Base-by-base conservation (phyloP, 331 rosid species). In the Saraca asoca region DNA sequence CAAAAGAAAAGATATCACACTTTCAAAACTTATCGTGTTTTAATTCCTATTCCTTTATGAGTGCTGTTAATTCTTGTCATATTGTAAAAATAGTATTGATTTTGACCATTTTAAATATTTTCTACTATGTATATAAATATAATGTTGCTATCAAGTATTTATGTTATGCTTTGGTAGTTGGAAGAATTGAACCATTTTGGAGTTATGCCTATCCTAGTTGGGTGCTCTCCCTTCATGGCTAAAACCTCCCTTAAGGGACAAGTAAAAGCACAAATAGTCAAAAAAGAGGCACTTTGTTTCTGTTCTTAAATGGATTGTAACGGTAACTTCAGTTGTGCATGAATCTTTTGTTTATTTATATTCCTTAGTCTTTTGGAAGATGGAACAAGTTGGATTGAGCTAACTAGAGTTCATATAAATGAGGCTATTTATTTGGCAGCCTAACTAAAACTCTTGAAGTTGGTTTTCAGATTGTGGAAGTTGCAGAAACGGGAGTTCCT, bases 401-500 rank as follows among this genome's bases (percentile, higher is more conserved):
- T 70, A 17, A 24, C 31, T 24, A 24, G 31, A 37, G 41, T 37
- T 37, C 41, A 37, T 37, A 37, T 37, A 37, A 37, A 37, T 37
- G 41, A 37, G 5, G 31, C 31, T 24, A 24, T 24, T 1, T 24
- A 24, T 24, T 24, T 24, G 3, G 31, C 31, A 24, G 31, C 31
- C 31, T 1, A 24, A 24, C 31, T 24, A 24, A 3, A 24, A 24
- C 31, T 24, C 31, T 24, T 24, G 1, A 24, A 24, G 31, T 1
- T 24, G 31, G 31, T 24, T 24, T 24, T 24, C 31, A 24, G 31
- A 24, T 24, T 24, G 53, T 58, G 88, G 68, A 83, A 83, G 85
- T 51, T 75, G 95, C 77, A 79, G 89, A 88, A 85, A 83, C 78
- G 81, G 82, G 88, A 59, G 86, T 78, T 83, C 79, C 88, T 78